Evolutionary conservation across 352 stramenopile genomes (phyloP).

Genomic region (Phytophthora pini): DNA sequence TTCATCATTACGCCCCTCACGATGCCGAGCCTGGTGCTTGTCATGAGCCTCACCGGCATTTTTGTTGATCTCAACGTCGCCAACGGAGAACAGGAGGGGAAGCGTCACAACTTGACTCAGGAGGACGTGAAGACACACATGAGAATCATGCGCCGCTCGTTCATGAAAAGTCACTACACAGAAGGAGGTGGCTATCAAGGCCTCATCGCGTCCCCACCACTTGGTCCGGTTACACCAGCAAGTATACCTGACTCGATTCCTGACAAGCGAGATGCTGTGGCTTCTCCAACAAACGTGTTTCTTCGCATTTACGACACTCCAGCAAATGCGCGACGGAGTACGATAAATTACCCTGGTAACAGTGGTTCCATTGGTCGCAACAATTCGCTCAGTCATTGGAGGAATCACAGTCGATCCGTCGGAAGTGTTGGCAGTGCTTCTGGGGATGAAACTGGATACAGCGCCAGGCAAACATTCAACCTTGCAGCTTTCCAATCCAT

Average conservation of each 20-base stretch:
- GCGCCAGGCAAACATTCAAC: constrained; percentile 52
- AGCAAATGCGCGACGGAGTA: constrained; percentile 14
- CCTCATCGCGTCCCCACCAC: constrained; percentile 12
- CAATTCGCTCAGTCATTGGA: constrained; percentile 16
- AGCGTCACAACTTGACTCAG: constrained; percentile 37
- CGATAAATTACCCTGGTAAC: constrained; percentile 15
- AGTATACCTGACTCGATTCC: constrained; percentile 2
- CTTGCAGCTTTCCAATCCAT: constrained; percentile 60
- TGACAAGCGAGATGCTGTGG: constrained; percentile 16
- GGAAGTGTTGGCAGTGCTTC: constrained; percentile 21
- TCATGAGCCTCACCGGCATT: constrained; percentile 88
- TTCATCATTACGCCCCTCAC: constrained; percentile 86
- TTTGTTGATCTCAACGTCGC: constrained; percentile 81
- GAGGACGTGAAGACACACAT: constrained; percentile 73
- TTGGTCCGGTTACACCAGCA: constrained; percentile 6
- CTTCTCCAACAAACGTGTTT: constrained; percentile 63
- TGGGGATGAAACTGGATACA: constrained; percentile 43
- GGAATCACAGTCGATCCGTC: constrained; percentile 24
- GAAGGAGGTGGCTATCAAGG: constrained; percentile 36
- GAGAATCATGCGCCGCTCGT: constrained; percentile 74
- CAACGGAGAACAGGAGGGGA: constrained; percentile 26
- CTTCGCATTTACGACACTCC: constrained; percentile 78
- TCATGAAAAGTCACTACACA: constrained; percentile 70
- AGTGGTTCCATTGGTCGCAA: constrained; percentile 25
- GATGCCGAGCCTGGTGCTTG: constrained; percentile 87